These are phyloP conservation scores for Ajuga chamaepitys DNA, from an alignment of 257 asterid species.

Conservation along the genomic window DNA sequence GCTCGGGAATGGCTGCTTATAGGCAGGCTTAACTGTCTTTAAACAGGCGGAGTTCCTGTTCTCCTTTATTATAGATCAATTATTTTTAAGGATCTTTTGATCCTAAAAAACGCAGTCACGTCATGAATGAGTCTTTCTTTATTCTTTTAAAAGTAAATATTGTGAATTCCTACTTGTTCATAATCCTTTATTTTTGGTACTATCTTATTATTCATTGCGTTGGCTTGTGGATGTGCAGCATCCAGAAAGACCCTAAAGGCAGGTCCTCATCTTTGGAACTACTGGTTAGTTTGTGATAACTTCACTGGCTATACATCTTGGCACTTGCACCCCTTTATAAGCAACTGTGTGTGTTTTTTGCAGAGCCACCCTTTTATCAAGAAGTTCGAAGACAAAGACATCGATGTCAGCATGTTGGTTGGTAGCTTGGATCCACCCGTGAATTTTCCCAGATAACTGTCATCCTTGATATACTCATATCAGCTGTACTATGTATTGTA, in stretches of 20 bases:
- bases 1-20: too few species aligned
- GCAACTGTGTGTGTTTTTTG: neutral
- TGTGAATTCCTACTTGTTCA: neutral
- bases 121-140: neutral
- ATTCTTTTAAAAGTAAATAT: neutral
- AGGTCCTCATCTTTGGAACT: slow-evolving; percentile 83
- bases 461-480: slow-evolving; percentile 7
- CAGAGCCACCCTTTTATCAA: slow-evolving; percentile 89
- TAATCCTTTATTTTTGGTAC: too few species aligned
- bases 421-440: slow-evolving; percentile 81
- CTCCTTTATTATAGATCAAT: too few species aligned
- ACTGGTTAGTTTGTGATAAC: slow-evolving; percentile 45
- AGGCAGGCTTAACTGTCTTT: too few species aligned
- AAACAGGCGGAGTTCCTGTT: too few species aligned
- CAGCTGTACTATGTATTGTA: slow-evolving; percentile 12
- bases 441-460: slow-evolving; percentile 50
- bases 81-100: too few species aligned
- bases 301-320: neutral
- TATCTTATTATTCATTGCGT: neutral
- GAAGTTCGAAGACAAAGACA: slow-evolving; percentile 93
- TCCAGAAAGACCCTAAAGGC: slow-evolving; percentile 83
- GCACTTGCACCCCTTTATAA: neutral
- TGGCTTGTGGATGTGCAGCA: slow-evolving; percentile 48
- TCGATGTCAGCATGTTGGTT: slow-evolving; percentile 78
- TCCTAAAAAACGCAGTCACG: neutral